Evolutionary conservation across 78 protist species (phyloP).

Genomic region (Planoprotostelium fungivorum): DNA sequence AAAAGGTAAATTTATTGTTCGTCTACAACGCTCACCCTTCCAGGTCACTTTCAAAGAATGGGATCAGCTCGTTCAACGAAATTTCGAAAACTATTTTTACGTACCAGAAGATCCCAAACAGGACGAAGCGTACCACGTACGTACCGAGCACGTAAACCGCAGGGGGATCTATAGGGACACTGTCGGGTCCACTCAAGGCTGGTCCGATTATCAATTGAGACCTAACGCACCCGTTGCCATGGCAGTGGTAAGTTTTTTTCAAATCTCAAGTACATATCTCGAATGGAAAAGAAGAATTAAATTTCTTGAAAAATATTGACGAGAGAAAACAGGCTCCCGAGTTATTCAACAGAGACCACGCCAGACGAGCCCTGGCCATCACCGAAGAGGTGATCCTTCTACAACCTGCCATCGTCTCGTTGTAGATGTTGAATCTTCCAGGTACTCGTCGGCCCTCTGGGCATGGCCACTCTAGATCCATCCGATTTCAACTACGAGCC

Average conservation of each 20-base stretch:
- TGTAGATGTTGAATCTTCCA: background rate
- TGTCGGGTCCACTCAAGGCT: slow-evolving; percentile 47
- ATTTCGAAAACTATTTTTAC: slow-evolving; percentile 63
- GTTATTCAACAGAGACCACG: slow-evolving; percentile 44
- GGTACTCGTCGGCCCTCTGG: slow-evolving; percentile 64
- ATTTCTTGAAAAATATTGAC: background rate
- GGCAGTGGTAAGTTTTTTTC: slow-evolving; percentile 58
- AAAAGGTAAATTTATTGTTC: too few relatives aligned
- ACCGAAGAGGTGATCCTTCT: background rate
- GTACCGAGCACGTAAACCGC: slow-evolving; percentile 33
- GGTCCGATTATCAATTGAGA: slow-evolving; percentile 84
- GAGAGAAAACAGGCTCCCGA: slow-evolving; percentile 64
- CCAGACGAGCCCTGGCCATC: slow-evolving; percentile 8
- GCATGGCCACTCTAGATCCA: slow-evolving; percentile 78
- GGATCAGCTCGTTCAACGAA: slow-evolving; percentile 35
- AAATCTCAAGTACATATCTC: too few relatives aligned
- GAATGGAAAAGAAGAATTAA: too few relatives aligned
- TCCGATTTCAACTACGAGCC: slow-evolving; percentile 73
- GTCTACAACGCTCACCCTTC: too few relatives aligned
- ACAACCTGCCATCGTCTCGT: background rate
- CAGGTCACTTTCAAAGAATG: slow-evolving; percentile 41
- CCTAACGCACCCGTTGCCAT: slow-evolving; percentile 86
- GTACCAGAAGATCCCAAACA: slow-evolving; percentile 38
- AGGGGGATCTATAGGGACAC: slow-evolving; percentile 87
- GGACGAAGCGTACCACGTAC: slow-evolving; percentile 24